Conservation (phyloP, 2,329 filamentous ascomycete species). For the Cladosporium sphaerospermum region DNA sequence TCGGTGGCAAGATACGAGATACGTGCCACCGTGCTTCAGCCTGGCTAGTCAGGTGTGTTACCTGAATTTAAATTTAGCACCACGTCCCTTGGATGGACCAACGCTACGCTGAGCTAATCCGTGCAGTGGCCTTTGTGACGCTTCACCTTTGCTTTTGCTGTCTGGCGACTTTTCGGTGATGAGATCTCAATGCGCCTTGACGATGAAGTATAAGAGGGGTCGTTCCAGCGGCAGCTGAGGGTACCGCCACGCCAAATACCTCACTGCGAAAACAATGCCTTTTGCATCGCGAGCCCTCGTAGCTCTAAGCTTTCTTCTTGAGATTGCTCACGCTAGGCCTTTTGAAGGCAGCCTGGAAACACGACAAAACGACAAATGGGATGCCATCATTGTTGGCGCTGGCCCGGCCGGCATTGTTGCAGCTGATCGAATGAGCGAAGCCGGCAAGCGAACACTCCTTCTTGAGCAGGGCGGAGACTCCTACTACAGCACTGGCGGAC, state of each 20-base stretch:
- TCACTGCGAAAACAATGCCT: background rate
- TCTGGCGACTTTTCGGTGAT: background rate
- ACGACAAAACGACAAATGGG: conserved; percentile 15
- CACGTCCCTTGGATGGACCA: background rate
- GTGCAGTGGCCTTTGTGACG: background rate
- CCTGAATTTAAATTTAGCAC: conserved; percentile 3
- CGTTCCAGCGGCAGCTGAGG: background rate
- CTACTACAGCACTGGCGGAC: conserved; percentile 27
- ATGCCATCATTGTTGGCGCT: conserved; percentile 42
- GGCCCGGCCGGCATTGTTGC: conserved; percentile 50
- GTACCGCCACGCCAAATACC: background rate
- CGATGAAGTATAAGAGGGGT: conserved; percentile 1
- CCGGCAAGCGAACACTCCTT: conserved; percentile 47
- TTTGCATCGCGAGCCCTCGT: conserved; percentile 4
- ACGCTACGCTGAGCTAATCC: conserved; percentile 1
- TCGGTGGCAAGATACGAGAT: conserved; percentile 1
- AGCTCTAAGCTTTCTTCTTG: background rate
- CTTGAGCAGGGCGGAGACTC: conserved; percentile 47
- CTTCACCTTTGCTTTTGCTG: conserved; percentile 1
- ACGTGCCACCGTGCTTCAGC: background rate
- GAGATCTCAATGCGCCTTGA: background rate
- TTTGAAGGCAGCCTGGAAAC: conserved; percentile 2
- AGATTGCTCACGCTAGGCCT: background rate
- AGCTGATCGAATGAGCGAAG: conserved; percentile 46
- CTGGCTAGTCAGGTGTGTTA: background rate